These are phyloP conservation scores for Westerdykella ornata DNA, from an alignment of 2,329 filamentous ascomycete species.

Conservation along the genomic window DNA sequence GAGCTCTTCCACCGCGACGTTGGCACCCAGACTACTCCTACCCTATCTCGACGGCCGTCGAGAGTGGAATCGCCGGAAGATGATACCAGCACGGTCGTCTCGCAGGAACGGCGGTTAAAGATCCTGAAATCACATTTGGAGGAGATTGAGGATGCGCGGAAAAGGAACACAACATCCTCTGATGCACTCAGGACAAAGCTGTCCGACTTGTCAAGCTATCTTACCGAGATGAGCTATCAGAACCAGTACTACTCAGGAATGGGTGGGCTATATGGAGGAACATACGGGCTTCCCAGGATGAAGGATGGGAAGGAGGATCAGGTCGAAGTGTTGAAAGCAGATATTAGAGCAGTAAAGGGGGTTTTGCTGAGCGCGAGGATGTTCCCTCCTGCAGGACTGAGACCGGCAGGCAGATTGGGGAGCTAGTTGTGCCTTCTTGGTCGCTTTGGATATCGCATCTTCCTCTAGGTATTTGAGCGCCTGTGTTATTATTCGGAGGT, in stretches of 20 bases:
- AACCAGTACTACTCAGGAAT: conserved; percentile 40
- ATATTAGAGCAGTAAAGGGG: conserved; percentile 73
- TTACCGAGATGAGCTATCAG: conserved; percentile 44
- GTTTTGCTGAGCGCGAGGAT: conserved; percentile 67
- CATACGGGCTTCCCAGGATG: conserved; percentile 24
- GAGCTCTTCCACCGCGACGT: conserved; percentile 78
- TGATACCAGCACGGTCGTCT: conserved; percentile 24
- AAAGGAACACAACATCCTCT: conserved; percentile 47
- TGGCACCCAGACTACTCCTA: conserved; percentile 66
- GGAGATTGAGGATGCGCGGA: conserved; percentile 45
- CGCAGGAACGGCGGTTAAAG: conserved; percentile 44
- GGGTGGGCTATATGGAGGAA: conserved; percentile 31
- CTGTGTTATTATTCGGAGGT: no score
- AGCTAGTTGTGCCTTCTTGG: no score
- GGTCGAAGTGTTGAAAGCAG: conserved; percentile 64
- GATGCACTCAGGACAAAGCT: conserved; percentile 46
- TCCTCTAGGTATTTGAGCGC: no score
- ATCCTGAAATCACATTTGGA: conserved; percentile 47
- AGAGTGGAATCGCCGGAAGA: conserved; percentile 17
- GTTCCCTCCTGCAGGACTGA: conserved; percentile 47
- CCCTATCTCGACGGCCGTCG: conserved; percentile 39
- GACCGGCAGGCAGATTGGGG: neutral
- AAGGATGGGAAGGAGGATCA: conserved; percentile 61
- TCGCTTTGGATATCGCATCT: no score
- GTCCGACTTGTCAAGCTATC: conserved; percentile 55